phyloP scores from a whole-genome alignment of 2,329 filamentous ascomycete species.

The Dendryphion nanum region DNA sequence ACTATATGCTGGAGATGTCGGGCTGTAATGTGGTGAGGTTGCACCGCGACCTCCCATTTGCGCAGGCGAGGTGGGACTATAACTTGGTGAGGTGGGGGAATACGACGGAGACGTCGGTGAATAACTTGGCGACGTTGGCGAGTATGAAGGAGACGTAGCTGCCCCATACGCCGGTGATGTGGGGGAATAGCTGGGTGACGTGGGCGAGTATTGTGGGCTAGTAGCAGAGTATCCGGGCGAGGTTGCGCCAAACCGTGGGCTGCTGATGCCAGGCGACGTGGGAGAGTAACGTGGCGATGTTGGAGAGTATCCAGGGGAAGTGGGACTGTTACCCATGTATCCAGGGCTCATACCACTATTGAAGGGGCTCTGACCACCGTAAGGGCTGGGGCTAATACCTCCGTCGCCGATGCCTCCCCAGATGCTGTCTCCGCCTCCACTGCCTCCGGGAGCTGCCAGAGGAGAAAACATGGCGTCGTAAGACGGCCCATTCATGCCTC shows the following conservation, averaged over 20 bases:
- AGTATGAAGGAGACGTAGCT: constrained; percentile 56
- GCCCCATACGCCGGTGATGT: constrained; percentile 57
- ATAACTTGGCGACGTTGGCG: constrained; percentile 53
- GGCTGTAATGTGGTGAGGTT: constrained; percentile 49
- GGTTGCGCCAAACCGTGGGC: constrained; percentile 50
- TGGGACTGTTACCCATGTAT: constrained; percentile 57
- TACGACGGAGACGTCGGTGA: constrained; percentile 50
- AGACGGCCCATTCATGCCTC: constrained; percentile 59
- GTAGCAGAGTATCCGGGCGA: constrained; percentile 46
- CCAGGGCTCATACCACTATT: constrained; percentile 67
- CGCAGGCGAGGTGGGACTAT: constrained; percentile 59
- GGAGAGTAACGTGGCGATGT: constrained; percentile 40
- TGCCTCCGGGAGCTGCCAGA: constrained; percentile 66
- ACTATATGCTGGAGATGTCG: constrained; percentile 59
- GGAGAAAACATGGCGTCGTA: constrained; percentile 68
- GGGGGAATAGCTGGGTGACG: constrained; percentile 56
- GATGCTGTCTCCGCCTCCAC: constrained; percentile 58
- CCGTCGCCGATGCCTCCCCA: constrained; percentile 67
- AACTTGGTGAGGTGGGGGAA: constrained; percentile 58
- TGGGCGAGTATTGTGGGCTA: constrained; percentile 70
- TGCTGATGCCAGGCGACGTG: constrained; percentile 53
- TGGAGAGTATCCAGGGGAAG: constrained; percentile 39
- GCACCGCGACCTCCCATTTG: constrained; percentile 34
- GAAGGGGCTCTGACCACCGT: constrained; percentile 63
- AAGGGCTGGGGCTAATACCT: constrained; percentile 66